phyloP scores from a whole-genome alignment of 2,329 filamentous ascomycete species.

The Proliferodiscus dingleyae region DNA sequence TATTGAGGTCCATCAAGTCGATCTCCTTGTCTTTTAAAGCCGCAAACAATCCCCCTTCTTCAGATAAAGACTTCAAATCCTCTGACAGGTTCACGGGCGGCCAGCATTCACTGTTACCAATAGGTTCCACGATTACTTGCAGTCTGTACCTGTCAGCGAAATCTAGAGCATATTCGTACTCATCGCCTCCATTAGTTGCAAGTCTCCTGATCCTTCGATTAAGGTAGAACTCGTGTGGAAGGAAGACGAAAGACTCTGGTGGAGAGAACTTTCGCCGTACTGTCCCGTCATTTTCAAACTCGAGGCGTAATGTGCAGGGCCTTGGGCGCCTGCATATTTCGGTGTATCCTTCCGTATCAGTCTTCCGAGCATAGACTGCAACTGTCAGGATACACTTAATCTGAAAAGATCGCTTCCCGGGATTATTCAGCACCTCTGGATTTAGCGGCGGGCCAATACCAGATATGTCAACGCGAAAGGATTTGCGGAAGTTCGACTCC shows the following conservation, averaged over 20 bases:
- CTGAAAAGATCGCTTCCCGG: background rate
- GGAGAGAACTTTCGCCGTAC: slow-evolving; percentile 15
- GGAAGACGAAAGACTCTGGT: slow-evolving; percentile 18
- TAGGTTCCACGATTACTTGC: slow-evolving; percentile 14
- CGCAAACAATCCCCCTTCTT: too few relatives aligned
- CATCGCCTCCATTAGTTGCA: slow-evolving; percentile 4
- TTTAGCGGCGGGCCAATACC: slow-evolving; percentile 11
- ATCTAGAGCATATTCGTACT: slow-evolving; percentile 5
- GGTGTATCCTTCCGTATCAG: slow-evolving; percentile 11
- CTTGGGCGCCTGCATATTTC: slow-evolving; percentile 11
- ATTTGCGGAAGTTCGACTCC: slow-evolving; percentile 18
- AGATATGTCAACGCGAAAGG: slow-evolving; percentile 21
- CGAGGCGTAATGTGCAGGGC: slow-evolving; percentile 11
- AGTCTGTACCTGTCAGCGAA: slow-evolving; percentile 22
- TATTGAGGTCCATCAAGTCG: background rate
- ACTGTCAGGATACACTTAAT: slow-evolving; percentile 19
- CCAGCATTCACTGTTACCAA: slow-evolving; percentile 18
- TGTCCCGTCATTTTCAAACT: slow-evolving; percentile 7
- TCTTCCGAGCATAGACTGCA: slow-evolving; percentile 17
- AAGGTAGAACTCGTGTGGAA: slow-evolving; percentile 16
- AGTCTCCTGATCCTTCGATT: slow-evolving; percentile 12
- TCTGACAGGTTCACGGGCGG: slow-evolving; percentile 16
- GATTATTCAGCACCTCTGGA: background rate
- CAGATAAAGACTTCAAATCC: background rate
- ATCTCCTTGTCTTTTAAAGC: background rate